Evolutionary conservation across 148 eudicot genomes (phyloP), one percentile per base, ranked within the genome.

Genomic region (Pharnaceum exiguum): DNA sequence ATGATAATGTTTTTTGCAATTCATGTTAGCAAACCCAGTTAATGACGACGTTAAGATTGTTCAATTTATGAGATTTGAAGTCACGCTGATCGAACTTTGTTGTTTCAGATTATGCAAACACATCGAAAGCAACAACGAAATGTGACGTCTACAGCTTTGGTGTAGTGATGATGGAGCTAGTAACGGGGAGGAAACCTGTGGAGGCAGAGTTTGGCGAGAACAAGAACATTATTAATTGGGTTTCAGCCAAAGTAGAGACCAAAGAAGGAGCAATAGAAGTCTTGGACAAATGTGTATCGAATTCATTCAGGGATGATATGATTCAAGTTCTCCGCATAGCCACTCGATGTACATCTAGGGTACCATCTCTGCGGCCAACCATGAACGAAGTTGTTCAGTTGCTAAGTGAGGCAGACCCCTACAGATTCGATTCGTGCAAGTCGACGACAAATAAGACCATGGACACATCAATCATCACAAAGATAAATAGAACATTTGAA

Each of bases 121-220:
- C 94, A 47, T 81, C 81, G 70, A 85, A 88, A 78, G 94, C 90
- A 53, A 81, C 96, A 13, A 76, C 94, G 38, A 91, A 83, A 75
- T 87, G 98, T 47, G 98, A 91, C 31, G 90, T 91, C 24, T 91
- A 91, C 78, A 91, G 98, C 60, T 88, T 77, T 4, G 98, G 98
- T n/a, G 96, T 91, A 23, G 98, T 91, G 18, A 59, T 87, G 46
- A 82, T 85, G 96, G 98, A 91, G 63, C 79, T 91, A 28, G 74
- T 91, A 58, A 91, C 98, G 15, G 98, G 96, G 55, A 83, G 84
- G 70, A 91, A 81, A 70, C 94, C 90, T 1, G 86, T 87, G 58
- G 96, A 91, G 75, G 51, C 86, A 47, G 98, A 87, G 73, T 91
- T 77, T 47, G 96, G 98, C 57, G 98, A 91, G 67, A 85, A 78